Evolutionary conservation across 345 rosid genomes (phyloP).

Genomic region (Linum tenue): DNA sequence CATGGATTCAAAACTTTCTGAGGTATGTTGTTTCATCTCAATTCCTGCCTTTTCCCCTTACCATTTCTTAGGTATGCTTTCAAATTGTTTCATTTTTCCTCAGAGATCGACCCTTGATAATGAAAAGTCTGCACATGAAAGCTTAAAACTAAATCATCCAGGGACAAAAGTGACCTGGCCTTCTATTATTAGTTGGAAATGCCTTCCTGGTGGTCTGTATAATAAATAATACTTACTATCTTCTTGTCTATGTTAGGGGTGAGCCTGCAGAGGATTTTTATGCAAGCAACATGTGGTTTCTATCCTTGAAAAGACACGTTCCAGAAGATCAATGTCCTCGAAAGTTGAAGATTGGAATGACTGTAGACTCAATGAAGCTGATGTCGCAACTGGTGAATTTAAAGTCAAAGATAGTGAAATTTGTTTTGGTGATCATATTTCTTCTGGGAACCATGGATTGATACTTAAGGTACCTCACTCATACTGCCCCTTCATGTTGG

Average conservation of each 20-base stretch:
- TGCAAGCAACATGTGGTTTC: conserved; percentile 46
- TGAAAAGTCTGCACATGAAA: conserved; percentile 62
- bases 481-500: neutral
- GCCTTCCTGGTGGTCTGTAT: conserved; percentile 1
- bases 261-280: conserved; percentile 79
- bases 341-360: conserved; percentile 15
- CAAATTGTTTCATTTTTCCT: conserved; percentile 16
- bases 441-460: conserved; percentile 56
- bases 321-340: conserved; percentile 20
- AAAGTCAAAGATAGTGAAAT: conserved; percentile 76
- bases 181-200: neutral
- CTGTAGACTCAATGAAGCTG: conserved; percentile 28
- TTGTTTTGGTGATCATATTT: conserved; percentile 68
- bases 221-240: neutral
- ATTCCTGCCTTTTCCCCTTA: neutral
- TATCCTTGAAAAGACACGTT: conserved; percentile 13
- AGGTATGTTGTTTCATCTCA: neutral
- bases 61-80: conserved; percentile 10
- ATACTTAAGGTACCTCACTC: conserved; percentile 53
- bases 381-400: conserved; percentile 34
- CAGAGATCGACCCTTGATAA: conserved; percentile 89
- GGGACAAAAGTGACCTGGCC: conserved; percentile 43
- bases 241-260: conserved; percentile 54
- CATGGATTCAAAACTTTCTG: conserved; percentile 30
- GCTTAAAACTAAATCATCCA: conserved; percentile 83